These are phyloP conservation scores for Effrenium voratum DNA, from an alignment of 73 alveolate genomes.

Conservation along the genomic window DNA sequence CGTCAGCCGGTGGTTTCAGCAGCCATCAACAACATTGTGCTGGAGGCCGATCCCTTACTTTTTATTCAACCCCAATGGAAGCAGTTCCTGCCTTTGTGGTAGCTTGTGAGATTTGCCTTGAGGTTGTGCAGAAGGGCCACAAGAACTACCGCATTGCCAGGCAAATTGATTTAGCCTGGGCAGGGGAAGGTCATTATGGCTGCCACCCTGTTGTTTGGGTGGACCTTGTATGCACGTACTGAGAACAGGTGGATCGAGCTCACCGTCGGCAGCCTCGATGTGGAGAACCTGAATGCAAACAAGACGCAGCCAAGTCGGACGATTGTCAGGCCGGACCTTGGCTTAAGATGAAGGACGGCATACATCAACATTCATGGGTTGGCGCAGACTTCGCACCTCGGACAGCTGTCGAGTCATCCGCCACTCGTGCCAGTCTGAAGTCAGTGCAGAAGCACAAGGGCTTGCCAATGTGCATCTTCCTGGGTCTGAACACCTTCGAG, in stretches of 20 bases:
- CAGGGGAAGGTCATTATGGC: neutral
- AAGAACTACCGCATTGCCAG: conserved; percentile 22
- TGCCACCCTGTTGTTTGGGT: neutral
- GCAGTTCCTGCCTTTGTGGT: neutral
- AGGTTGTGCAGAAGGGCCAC: conserved; percentile 75
- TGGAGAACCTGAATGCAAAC: conserved; percentile 75
- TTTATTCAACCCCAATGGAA: neutral
- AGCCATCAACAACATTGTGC: conserved; percentile 15
- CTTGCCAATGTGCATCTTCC: conserved; percentile 66
- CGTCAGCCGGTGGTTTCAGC: conserved; percentile 89
- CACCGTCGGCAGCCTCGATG: conserved; percentile 52
- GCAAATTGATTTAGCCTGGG: neutral
- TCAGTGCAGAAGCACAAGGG: conserved; percentile 75
- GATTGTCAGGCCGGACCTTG: conserved; percentile 49
- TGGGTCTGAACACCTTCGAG: conserved; percentile 73
- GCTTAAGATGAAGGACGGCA: too few relatives aligned
- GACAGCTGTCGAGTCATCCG: too few relatives aligned
- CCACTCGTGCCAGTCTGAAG: conserved; percentile 27
- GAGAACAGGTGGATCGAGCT: conserved; percentile 53
- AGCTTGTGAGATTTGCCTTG: neutral
- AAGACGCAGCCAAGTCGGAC: conserved; percentile 64
- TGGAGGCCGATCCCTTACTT: neutral
- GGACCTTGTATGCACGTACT: neutral
- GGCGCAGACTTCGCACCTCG: too few relatives aligned
- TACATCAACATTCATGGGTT: too few relatives aligned